Evolutionary conservation across 2,329 filamentous ascomycete species (phyloP), one percentile per base, ranked within the genome.

Genomic region (Chaetomiaceae sp.): DNA sequence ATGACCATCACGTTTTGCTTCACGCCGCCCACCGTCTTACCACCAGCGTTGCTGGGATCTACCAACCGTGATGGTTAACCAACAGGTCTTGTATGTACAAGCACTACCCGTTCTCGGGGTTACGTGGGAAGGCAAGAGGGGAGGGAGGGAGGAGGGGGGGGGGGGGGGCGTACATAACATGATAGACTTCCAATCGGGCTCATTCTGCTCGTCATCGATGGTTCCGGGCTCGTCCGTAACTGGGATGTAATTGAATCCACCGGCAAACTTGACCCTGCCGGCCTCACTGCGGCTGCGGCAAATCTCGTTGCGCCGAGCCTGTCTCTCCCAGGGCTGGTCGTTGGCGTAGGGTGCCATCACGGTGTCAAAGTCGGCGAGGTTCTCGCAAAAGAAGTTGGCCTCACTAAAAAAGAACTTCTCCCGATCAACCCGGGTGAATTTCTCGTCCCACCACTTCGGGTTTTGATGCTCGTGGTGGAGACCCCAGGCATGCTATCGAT

Each of bases 401-500:
- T 46, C 43, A 30, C 30, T 16, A 20, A 46, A 46, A 13, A 33
- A 46, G 30, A 21, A 33, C 10, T 46, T 46, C 20, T n/a, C 21
- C 8, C 43, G 43, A 13, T 46, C 43, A 10, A 32, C 29, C 6
- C 20, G 18, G 30, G 30, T 25, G 18, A 46, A 25, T 10, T 30
- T 32, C 30, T 32, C 29, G 30, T 18, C 13, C 43, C 43, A 46
- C 43, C 43, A 46, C 14, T 46, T 46, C 30, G 43, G 43, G 16
- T 46, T 46, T 11, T 46, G 43, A 8, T 46, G 43, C 20, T 46
- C 43, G 20, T 46, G 43, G 43, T 46, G 43, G 3, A 46, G 29
- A 13, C 43, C 43, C 43, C 43, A 46, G 5, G 29, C 13, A 27
- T 46, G 43, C 43, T 36, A n/a, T n/a, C n/a, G n/a, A n/a, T n/a